A percentile compares a stretch with the other conserved stretches of the same genome.
These are phyloP conservation scores for Achaetomiella virescens DNA, from an alignment of 495 filamentous ascomycete species.

Conservation along the genomic window DNA sequence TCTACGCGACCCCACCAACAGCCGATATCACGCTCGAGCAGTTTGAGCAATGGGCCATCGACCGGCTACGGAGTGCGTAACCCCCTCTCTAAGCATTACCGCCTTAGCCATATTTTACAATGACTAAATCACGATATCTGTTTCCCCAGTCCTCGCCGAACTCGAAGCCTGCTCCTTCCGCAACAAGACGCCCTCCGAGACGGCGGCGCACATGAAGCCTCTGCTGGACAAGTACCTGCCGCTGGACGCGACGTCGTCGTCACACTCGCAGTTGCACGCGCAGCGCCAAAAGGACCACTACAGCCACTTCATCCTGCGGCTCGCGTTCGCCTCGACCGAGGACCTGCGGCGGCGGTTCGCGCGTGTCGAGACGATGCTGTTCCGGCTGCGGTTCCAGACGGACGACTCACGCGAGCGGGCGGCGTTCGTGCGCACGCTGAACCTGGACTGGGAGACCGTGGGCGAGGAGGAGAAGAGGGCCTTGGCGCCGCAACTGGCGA, in stretches of 20 bases:
- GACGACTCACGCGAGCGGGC: constrained; percentile 65
- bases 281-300: constrained; percentile 97
- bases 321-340: constrained; percentile 88
- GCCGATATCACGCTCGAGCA: constrained; percentile 94
- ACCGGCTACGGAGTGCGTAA: constrained; percentile 68
- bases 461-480: constrained; percentile 62
- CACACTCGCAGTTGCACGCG: constrained; percentile 45
- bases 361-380: constrained; percentile 81
- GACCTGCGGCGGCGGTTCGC: constrained; percentile 86
- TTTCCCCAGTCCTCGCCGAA: constrained; percentile 72
- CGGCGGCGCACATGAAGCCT: constrained; percentile 67
- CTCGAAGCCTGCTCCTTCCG: constrained; percentile 94
- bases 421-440: constrained; percentile 70
- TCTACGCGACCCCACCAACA: constrained; percentile 83
- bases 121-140: no score
- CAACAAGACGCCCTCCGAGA: constrained; percentile 75
- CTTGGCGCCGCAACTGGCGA: constrained; percentile 40
- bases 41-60: constrained; percentile 99
- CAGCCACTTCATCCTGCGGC: constrained; percentile 90
- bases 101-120: no score
- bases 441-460: constrained; percentile 72
- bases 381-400: constrained; percentile 66
- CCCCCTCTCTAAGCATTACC: constrained; percentile 14
- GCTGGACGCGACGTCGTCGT: constrained; percentile 66
- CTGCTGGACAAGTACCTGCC: constrained; percentile 82